Conservation (phyloP, 306 rosid genomes). For the Acmispon strigosus region DNA sequence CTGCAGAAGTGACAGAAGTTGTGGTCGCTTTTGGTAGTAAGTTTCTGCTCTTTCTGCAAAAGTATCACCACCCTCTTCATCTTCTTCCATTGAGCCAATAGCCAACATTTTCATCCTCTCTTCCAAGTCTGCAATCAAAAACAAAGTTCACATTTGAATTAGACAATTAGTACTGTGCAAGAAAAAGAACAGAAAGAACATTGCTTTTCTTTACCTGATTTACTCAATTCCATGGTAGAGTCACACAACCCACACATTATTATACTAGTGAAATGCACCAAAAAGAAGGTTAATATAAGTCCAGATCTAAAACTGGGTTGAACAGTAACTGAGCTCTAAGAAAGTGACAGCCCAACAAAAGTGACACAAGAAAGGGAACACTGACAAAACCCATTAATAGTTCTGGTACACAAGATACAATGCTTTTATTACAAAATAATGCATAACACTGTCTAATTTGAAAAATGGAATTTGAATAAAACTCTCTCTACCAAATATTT, state of each 20-base stretch:
- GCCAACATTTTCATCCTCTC: constrained; percentile 68
- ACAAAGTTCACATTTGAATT: not conserved
- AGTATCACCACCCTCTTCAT: constrained; percentile 48
- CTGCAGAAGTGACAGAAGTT: constrained; percentile 59
- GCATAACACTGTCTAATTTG: not conserved
- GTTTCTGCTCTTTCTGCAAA: constrained; percentile 87
- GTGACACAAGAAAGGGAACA: constrained; percentile 28
- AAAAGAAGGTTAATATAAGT: constrained; percentile 17
- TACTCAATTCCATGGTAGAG: constrained; percentile 27
- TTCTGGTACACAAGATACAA: not conserved
- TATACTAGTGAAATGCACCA: not conserved
- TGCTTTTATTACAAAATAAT: not conserved
- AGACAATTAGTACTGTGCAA: not conserved
- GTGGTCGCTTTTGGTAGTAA: constrained; percentile 89
- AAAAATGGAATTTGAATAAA: constrained; percentile 14
- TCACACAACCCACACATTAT: not conserved
- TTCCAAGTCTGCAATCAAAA: constrained; percentile 56
- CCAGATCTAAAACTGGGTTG: constrained; percentile 15
- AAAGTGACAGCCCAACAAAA: constrained; percentile 34
- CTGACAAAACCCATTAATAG: constrained; percentile 26
- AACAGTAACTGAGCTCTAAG: constrained; percentile 11
- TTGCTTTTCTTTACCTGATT: constrained; percentile 6
- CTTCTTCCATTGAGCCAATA: constrained; percentile 33
- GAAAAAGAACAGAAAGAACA: not conserved
- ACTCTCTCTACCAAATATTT: no score